Conservation (phyloP, 2,329 filamentous ascomycete genomes). For the Nigrospora oryzae region DNA sequence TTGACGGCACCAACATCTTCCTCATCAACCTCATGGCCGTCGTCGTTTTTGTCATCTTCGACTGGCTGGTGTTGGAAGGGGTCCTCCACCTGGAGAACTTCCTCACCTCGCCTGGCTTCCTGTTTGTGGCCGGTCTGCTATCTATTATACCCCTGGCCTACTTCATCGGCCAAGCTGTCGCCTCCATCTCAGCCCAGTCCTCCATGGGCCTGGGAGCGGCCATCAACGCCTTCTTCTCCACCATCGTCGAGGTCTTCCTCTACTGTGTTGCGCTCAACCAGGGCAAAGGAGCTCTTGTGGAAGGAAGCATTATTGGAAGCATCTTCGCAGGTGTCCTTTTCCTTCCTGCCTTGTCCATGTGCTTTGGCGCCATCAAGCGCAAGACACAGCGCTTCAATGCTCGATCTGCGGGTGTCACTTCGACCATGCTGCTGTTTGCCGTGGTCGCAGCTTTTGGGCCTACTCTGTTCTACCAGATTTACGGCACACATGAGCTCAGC, state of each 20-base stretch:
- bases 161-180: constrained; percentile 96
- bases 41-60: constrained; percentile 89
- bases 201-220: constrained; percentile 97
- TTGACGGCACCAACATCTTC: constrained; percentile 98
- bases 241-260: constrained; percentile 92
- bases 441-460: constrained; percentile 93
- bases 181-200: constrained; percentile 95
- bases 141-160: constrained; percentile 96
- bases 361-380: constrained; percentile 92
- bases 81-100: constrained; percentile 61
- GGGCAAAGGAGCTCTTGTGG: constrained; percentile 86
- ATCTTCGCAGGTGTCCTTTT: constrained; percentile 96
- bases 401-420: constrained; percentile 90
- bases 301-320: constrained; percentile 94
- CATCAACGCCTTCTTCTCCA: constrained; percentile 97
- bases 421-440: constrained; percentile 94
- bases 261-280: constrained; percentile 92
- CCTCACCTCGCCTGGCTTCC: constrained; percentile 74
- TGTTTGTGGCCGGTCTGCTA: constrained; percentile 75
- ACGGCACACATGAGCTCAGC: constrained; percentile 92
- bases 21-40: constrained; percentile 93
- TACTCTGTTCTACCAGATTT: constrained; percentile 97
- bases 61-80: constrained; percentile 73
- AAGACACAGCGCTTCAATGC: constrained; percentile 99
- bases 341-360: constrained; percentile 93